Conservation (phyloP, 1,284 basidiomycete genomes). For the Bjerkandera adusta region DNA sequence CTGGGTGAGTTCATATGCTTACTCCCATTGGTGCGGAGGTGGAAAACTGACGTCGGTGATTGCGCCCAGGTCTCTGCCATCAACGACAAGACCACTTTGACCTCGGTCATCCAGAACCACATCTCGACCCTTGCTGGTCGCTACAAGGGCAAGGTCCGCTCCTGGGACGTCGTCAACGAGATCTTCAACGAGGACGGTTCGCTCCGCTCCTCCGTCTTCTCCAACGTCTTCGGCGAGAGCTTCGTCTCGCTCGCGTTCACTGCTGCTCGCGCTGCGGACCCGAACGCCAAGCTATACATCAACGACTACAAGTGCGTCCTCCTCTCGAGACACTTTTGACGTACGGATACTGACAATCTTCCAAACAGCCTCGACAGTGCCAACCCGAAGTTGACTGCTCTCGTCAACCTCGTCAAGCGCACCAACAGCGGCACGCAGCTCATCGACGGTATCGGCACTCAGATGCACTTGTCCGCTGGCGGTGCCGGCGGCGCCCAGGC, state of each 20-base stretch:
- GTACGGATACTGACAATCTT: neutral
- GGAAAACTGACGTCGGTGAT: slow-evolving; percentile 10
- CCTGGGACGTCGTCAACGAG: slow-evolving; percentile 34
- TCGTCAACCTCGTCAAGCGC: slow-evolving; percentile 33
- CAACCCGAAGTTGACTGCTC: slow-evolving; percentile 29
- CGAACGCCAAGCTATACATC: slow-evolving; percentile 37
- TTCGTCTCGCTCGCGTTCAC: slow-evolving; percentile 36
- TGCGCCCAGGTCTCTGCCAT: slow-evolving; percentile 27
- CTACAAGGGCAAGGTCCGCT: slow-evolving; percentile 37
- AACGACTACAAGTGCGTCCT: slow-evolving; percentile 33
- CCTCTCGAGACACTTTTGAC: slow-evolving; percentile 1
- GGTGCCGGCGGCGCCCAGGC: slow-evolving; percentile 38
- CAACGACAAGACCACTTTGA: slow-evolving; percentile 27
- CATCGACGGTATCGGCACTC: slow-evolving; percentile 37
- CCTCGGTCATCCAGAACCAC: slow-evolving; percentile 34
- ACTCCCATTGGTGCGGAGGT: slow-evolving; percentile 5
- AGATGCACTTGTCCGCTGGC: slow-evolving; percentile 30
- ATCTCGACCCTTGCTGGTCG: slow-evolving; percentile 35
- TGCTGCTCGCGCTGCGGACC: slow-evolving; percentile 34
- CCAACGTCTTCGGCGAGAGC: slow-evolving; percentile 31
- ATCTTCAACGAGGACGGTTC: slow-evolving; percentile 38
- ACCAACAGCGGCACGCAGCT: slow-evolving; percentile 28
- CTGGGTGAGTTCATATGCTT: slow-evolving; percentile 34
- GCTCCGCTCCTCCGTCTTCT: slow-evolving; percentile 34
- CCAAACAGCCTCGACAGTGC: slow-evolving; percentile 26